Conservation (phyloP, 257 asterid species). For the Thymus quinquecostatus region DNA sequence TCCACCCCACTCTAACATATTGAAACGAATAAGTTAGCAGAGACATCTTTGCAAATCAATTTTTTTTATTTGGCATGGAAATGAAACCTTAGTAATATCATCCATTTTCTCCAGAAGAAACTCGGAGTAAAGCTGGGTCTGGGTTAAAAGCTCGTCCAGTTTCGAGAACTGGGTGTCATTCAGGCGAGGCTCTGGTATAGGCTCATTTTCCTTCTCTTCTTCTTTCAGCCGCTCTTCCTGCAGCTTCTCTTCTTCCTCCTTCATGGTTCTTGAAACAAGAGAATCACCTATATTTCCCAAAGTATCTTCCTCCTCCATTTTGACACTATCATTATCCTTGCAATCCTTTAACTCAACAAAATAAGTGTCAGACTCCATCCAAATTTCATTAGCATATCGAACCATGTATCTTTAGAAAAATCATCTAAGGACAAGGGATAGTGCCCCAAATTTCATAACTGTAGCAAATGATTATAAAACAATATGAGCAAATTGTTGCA, state of each 20-base stretch:
- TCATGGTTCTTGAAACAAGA: constrained; percentile 54
- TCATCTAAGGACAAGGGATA: too few species aligned
- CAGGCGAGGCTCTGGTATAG: constrained; percentile 51
- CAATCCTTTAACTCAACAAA: constrained; percentile 53
- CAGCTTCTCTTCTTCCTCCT: constrained; percentile 62
- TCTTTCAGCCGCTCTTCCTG: constrained; percentile 57
- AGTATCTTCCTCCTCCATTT: constrained; percentile 48
- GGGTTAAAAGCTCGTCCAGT: constrained; percentile 93
- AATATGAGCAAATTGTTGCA: too few species aligned
- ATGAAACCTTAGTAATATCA: constrained; percentile 69
- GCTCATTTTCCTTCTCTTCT: constrained; percentile 46
- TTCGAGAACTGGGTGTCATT: constrained; percentile 72
- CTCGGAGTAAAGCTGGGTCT: constrained; percentile 88
- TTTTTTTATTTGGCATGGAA: constrained; percentile 4
- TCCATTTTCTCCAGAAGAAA: constrained; percentile 97
- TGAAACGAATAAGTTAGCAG: constrained; percentile 29
- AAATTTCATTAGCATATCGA: background rate
- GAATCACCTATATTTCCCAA: constrained; percentile 46
- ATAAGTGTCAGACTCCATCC: constrained; percentile 16
- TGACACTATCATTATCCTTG: constrained; percentile 43
- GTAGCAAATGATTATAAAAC: too few species aligned
- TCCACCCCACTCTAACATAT: constrained; percentile 57
- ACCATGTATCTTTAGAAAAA: too few species aligned
- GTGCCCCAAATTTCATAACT: too few species aligned
- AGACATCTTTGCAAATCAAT: background rate